Evolutionary conservation across 805 yeast genomes (phyloP), one percentile per base, ranked within the genome.

Genomic region (Ogataea ganodermae): DNA sequence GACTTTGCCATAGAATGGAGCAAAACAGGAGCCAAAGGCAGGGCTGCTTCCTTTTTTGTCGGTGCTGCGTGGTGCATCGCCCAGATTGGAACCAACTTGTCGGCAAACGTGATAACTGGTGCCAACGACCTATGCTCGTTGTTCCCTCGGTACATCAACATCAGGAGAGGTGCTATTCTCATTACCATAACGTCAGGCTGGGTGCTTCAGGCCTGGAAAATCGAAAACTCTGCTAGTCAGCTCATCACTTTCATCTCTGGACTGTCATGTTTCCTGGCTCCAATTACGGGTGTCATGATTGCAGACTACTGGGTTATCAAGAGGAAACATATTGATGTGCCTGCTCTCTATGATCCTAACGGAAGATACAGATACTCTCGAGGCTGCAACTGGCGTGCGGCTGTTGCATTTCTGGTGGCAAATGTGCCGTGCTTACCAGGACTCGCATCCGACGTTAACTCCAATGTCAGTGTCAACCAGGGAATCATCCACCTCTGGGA

Each of bases 61-160:
- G 47, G 52, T 22, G 55, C 55, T 21, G 49, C 56, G 5, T 58
- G 56, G 56, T 50, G 53, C 45, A 39, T 57, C 44, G 58, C 59
- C 18, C 74, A 70, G 56, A 62, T 72, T 46, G 75, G 73, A 49
- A 72, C 73, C 18, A 71, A 72, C 50, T 59, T 72, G 33, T 70
- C 82, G 6, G 85, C 86, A 28, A 81, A 81, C 59, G 78, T 83
- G n/a, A 72, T 81, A 38, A 72, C 83, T 2, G 78, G 79, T 48
- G 81, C 81, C 41, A 80, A 81, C 16, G 87, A 81, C 58, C 68
- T 79, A 52, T 69, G 82, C 6, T 74, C 81, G 1, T 63, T 81
- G 58, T 71, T 79, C 48, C 87, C 87, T 6, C 74, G 75, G 42
- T 81, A 72, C 66, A 63, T 82, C 56, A 81, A 76, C 64, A 79